Evolutionary conservation across 2,329 filamentous ascomycete genomes (phyloP).

Genomic region (Ascochyta fabae): DNA sequence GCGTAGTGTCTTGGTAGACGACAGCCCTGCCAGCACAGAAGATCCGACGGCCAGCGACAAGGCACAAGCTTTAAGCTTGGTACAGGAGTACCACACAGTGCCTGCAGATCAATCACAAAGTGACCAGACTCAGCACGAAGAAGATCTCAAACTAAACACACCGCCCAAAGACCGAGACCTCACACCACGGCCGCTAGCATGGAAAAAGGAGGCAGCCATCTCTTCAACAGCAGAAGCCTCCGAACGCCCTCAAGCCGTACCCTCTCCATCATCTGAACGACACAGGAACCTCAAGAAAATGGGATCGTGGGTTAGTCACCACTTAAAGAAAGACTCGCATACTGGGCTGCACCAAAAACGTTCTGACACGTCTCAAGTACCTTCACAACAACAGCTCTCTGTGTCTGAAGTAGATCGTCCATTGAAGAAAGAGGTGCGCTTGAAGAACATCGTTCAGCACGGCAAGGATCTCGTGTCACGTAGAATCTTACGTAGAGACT

Average conservation of each 20-base stretch:
- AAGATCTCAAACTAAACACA: background rate
- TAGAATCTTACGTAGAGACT: slow-evolving; percentile 2
- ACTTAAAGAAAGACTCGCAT: background rate
- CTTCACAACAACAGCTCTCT: background rate
- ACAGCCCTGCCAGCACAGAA: slow-evolving; percentile 8
- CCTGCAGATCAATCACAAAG: slow-evolving; percentile 35
- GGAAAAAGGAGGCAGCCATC: slow-evolving; percentile 23
- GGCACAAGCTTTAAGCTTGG: slow-evolving; percentile 26
- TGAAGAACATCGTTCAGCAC: slow-evolving; percentile 2
- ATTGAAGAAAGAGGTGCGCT: background rate
- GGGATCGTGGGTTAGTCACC: slow-evolving; percentile 13
- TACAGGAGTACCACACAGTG: slow-evolving; percentile 40
- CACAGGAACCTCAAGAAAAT: slow-evolving; percentile 6
- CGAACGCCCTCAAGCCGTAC: background rate
- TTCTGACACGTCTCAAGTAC: background rate
- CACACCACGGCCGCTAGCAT: slow-evolving; percentile 27
- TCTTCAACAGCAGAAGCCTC: background rate
- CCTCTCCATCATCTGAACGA: background rate
- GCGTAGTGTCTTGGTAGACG: background rate
- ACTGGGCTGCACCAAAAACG: background rate
- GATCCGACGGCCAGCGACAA: slow-evolving; percentile 25
- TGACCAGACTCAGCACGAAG: background rate
- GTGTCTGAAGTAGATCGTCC: background rate
- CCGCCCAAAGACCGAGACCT: slow-evolving; percentile 15
- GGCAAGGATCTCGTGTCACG: slow-evolving; percentile 3